Evolutionary conservation across 2,329 filamentous ascomycete species (phyloP).

Genomic region (Chalara sp.): DNA sequence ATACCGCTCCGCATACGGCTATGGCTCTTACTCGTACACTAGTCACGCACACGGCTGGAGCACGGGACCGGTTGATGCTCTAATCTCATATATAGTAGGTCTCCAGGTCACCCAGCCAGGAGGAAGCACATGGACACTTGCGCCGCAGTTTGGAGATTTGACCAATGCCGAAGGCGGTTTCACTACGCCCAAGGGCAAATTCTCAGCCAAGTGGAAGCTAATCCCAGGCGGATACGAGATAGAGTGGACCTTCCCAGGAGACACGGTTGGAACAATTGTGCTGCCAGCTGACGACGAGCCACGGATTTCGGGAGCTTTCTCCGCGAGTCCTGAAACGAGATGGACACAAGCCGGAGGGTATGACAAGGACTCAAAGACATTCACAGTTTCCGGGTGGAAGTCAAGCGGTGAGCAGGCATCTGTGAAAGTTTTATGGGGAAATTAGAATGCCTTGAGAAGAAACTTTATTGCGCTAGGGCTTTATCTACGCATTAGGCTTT

Average conservation of each 20-base stretch:
- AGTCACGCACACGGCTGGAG: constrained; percentile 46
- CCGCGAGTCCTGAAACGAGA: background rate
- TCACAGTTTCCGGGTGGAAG: background rate
- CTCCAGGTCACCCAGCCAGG: constrained; percentile 30
- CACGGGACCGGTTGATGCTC: constrained; percentile 38
- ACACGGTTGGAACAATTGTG: background rate
- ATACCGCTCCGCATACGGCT: constrained; percentile 46
- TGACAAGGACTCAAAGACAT: background rate
- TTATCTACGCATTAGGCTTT: no score
- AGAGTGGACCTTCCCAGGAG: background rate
- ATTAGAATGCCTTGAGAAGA: no score
- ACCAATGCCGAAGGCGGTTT: constrained; percentile 34
- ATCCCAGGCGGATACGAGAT: background rate
- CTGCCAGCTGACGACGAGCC: background rate
- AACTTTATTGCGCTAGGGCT: no score
- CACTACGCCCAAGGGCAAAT: constrained; percentile 32
- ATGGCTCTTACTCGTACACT: constrained; percentile 40
- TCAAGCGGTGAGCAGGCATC: background rate
- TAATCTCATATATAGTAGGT: constrained; percentile 38
- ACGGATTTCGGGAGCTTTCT: background rate
- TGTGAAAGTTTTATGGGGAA: background rate
- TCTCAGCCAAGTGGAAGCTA: constrained; percentile 26
- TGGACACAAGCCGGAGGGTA: background rate
- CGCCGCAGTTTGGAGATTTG: constrained; percentile 35
- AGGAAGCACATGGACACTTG: constrained; percentile 31